Base-by-base conservation (phyloP, 129 eudicot species). In the Lactuca saligna region DNA sequence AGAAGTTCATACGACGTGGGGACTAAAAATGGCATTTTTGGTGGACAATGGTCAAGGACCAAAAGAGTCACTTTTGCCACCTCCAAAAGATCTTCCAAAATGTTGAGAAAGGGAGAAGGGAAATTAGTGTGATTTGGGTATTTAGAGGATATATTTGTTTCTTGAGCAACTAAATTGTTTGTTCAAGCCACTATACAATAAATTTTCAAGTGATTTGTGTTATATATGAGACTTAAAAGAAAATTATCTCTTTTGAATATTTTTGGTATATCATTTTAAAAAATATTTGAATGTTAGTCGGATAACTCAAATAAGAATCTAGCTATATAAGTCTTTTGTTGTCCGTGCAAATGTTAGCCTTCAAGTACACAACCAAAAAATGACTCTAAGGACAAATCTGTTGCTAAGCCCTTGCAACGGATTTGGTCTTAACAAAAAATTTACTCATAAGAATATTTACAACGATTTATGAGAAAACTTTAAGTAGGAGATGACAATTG, bases 1-100 rank as follows among this genome's bases (percentile, higher is more conserved):
- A 53, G 97, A 90, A 34, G 78, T 90, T 38, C 97, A 90, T 74
- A 90, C 97, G 20, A 86, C 88, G 41, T 87, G 97, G 97, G 95
- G 97, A 5, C 69, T 90, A 12, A 90, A 90, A 76, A 90, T 87
- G 95, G 95, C 95, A 20, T 90, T 90, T 70, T 62, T 86, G 76
- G 97, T 90, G 41, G 91, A 90, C 38, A 84, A 87, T 62, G 97
- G 97, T 3, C 84, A 84, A 15, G 91, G 95, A 13, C 84, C 97
- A 38, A 90, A 87, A 54, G 88, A 90, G 74, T 87, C 95, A 5
- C 10, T 87, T 66, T 57, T 86, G 44, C 91, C 97, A 63, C 97
- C 95, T 72, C 97, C 97, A 3, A 84, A 70, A 10, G 97, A 90
- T 90, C 88, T 90, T 66, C 95, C 97, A 5, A 84, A 76, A 54